Conservation (phyloP, 2,329 filamentous ascomycete genomes). For the Cercospora sojina region DNA sequence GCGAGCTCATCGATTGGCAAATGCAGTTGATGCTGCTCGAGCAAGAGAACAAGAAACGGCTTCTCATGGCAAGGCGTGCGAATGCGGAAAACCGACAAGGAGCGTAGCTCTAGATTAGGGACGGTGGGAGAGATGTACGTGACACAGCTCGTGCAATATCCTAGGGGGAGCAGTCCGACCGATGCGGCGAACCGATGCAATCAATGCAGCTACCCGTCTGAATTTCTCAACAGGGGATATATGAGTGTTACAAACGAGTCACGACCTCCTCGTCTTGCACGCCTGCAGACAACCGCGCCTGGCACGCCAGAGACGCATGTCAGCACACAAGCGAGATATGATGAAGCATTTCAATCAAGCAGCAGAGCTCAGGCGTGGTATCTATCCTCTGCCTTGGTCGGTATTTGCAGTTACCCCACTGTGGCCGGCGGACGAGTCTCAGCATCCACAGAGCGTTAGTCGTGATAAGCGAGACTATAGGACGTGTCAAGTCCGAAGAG, state of each 20-base stretch:
- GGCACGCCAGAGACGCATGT: background rate
- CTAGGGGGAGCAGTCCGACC: no score
- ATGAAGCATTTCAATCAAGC: no score
- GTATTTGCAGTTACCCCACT: background rate
- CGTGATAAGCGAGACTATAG: background rate
- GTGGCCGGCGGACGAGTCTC: no score
- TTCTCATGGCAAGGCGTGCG: background rate
- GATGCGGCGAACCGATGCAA: background rate
- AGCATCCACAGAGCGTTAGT: no score
- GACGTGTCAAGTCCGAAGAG: background rate
- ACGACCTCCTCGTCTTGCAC: background rate
- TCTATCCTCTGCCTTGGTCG: background rate
- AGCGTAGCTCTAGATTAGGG: no score
- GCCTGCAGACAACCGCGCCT: no score
- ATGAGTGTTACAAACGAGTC: background rate
- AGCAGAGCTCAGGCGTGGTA: background rate
- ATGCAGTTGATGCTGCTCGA: background rate
- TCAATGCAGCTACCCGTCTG: background rate
- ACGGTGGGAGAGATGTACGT: background rate
- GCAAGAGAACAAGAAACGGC: background rate
- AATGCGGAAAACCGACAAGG: no score
- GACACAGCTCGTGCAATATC: background rate
- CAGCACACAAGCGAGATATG: no score
- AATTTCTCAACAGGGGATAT: background rate
- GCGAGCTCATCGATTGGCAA: background rate